These are phyloP conservation scores for Termitomyces eurrhizus DNA, from an alignment of 768 basidiomycete genomes.

Conservation along the genomic window DNA sequence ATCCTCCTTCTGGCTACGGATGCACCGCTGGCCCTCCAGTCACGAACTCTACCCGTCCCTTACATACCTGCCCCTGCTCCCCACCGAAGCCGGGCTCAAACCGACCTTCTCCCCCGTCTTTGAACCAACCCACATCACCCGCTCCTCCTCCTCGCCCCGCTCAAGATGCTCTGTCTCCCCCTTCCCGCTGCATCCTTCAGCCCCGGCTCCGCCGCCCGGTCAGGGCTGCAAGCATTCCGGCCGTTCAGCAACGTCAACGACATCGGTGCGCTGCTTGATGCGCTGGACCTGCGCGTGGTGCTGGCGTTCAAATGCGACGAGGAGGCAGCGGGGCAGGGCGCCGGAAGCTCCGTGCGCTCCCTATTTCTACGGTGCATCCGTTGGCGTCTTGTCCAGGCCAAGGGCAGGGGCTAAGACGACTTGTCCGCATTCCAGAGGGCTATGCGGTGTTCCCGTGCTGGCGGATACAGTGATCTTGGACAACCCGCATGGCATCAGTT, in stretches of 20 bases:
- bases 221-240: constrained; percentile 16
- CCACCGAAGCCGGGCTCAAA: constrained; percentile 27
- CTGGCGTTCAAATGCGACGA: background rate
- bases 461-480: constrained; percentile 25
- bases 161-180: constrained; percentile 26
- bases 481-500: constrained; percentile 13
- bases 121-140: constrained; percentile 19
- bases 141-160: constrained; percentile 10
- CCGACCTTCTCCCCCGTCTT: constrained; percentile 25
- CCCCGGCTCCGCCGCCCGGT: constrained; percentile 11
- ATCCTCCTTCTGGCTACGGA: constrained; percentile 41
- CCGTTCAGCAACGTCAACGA: constrained; percentile 20
- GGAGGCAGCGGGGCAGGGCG: background rate
- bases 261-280: constrained; percentile 28
- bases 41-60: constrained; percentile 21
- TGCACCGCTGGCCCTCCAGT: constrained; percentile 19
- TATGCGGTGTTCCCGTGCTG: constrained; percentile 16
- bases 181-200: constrained; percentile 29
- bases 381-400: background rate
- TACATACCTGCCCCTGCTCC: constrained; percentile 26
- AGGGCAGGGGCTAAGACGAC: background rate
- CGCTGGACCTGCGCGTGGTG: constrained; percentile 5
- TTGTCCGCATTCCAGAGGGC: constrained; percentile 2
- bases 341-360: constrained; percentile 6
- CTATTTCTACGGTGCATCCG: constrained; percentile 3